A percentile compares a stretch with the other conserved stretches of the same genome.
Conservation (phyloP, 257 asterid genomes). For the Solanum pinnatisectum region DNA sequence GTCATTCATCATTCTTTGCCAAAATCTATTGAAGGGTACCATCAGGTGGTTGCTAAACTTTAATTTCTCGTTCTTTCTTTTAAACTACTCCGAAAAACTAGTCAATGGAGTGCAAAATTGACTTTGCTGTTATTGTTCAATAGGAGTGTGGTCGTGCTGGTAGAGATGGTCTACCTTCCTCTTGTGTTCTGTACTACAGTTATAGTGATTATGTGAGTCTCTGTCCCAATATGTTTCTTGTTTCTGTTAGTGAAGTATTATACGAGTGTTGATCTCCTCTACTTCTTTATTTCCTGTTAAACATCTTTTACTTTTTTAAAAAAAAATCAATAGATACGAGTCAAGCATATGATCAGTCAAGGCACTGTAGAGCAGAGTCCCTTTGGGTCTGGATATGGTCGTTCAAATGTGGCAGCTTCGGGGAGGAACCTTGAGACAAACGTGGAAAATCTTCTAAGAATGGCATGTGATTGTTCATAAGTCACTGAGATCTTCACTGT, state of each 20-base stretch:
- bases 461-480: constrained; percentile 37
- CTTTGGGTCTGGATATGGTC: constrained; percentile 44
- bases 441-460: constrained; percentile 76
- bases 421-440: constrained; percentile 88
- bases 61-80: constrained; percentile 7
- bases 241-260: neutral
- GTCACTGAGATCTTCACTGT: neutral
- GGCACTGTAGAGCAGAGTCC: constrained; percentile 59
- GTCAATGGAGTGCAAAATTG: neutral
- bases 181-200: constrained; percentile 87
- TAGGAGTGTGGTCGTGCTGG: constrained; percentile 99
- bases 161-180: constrained; percentile 89
- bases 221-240: constrained; percentile 2
- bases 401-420: constrained; percentile 38
- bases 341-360: constrained; percentile 95
- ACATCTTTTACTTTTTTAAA: neutral
- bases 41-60: constrained; percentile 48
- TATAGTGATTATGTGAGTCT: constrained; percentile 84
- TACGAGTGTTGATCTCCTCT: neutral
- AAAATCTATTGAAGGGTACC: constrained; percentile 96
- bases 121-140: constrained; percentile 3
- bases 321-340: constrained; percentile 55
- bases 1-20: constrained; percentile 99
- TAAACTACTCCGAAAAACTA: neutral
- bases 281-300: neutral